Evolutionary conservation across 129 eudicot genomes (phyloP).

Genomic region (Escallonia rubra): DNA sequence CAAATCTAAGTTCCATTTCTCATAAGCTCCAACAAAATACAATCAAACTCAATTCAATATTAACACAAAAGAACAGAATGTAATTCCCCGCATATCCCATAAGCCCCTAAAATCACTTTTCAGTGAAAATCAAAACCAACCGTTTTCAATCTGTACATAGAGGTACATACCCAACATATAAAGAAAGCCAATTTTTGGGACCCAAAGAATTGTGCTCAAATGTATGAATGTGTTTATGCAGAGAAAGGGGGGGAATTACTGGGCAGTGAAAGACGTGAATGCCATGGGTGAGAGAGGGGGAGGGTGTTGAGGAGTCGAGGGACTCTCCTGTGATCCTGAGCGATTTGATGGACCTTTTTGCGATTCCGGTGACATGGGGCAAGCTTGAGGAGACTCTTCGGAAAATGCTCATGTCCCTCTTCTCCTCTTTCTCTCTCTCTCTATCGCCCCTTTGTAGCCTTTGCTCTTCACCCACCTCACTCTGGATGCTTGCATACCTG

Average conservation of each 20-base stretch:
- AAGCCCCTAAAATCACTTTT: too few relatives aligned
- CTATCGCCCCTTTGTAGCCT: neutral
- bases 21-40: too few relatives aligned
- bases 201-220: too few relatives aligned
- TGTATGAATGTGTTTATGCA: neutral
- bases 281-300: conserved; percentile 58
- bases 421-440: conserved; percentile 7
- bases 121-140: neutral
- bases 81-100: too few relatives aligned
- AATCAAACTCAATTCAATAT: too few relatives aligned
- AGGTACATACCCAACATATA: too few relatives aligned
- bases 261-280: conserved; percentile 92
- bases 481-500: too few relatives aligned
- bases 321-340: conserved; percentile 20
- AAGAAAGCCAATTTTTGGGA: too few relatives aligned
- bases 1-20: neutral
- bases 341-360: conserved; percentile 46
- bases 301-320: conserved; percentile 16
- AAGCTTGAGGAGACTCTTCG: conserved; percentile 28
- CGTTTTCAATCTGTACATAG: neutral
- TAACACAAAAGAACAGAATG: too few relatives aligned
- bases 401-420: conserved; percentile 27
- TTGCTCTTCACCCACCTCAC: too few relatives aligned
- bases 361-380: conserved; percentile 19
- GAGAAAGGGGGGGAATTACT: conserved; percentile 24